Evolutionary conservation across 2,329 filamentous ascomycete species (phyloP).

Genomic region (Colletotrichum tabaci): DNA sequence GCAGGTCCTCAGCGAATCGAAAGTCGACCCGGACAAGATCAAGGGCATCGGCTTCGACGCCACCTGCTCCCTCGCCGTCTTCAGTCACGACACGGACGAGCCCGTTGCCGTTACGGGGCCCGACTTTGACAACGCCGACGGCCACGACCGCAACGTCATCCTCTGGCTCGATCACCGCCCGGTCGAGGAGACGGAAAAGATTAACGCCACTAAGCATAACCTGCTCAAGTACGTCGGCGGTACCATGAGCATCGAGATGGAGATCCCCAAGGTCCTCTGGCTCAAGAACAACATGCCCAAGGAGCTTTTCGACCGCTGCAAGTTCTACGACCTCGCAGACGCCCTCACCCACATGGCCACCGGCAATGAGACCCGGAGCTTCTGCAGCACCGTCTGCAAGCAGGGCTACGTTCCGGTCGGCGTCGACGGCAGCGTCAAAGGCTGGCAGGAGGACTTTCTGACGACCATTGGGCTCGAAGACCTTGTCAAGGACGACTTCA

Average conservation of each 20-base stretch:
- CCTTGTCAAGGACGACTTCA: conserved; percentile 87
- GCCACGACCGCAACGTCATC: conserved; percentile 93
- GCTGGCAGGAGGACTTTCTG: conserved; percentile 97
- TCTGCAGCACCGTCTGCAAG: conserved; percentile 97
- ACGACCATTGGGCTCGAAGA: conserved; percentile 88
- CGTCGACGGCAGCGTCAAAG: conserved; percentile 96
- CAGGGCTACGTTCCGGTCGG: conserved; percentile 98
- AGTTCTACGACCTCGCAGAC: conserved; percentile 96
- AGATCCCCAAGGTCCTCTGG: conserved; percentile 98
- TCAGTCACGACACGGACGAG: conserved; percentile 89
- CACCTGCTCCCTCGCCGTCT: conserved; percentile 96
- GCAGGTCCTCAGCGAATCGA: conserved; percentile 84
- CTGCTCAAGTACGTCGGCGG: conserved; percentile 96
- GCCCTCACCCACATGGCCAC: conserved; percentile 95
- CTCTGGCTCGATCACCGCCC: conserved; percentile 98
- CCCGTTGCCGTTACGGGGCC: conserved; percentile 92
- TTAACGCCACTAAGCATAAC: conserved; percentile 94
- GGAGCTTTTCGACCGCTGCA: conserved; percentile 91
- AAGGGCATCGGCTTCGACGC: conserved; percentile 97
- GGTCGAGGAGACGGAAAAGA: conserved; percentile 89
- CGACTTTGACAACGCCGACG: conserved; percentile 80
- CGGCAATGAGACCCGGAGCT: conserved; percentile 91
- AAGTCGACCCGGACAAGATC: conserved; percentile 81
- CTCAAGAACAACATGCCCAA: conserved; percentile 98
- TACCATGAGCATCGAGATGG: conserved; percentile 99